Percentiles rank a stretch among this genome's conserved stretches.
These are phyloP conservation scores for Macrolepiota fuliginosa DNA, from an alignment of 768 basidiomycete genomes.

Conservation along the genomic window DNA sequence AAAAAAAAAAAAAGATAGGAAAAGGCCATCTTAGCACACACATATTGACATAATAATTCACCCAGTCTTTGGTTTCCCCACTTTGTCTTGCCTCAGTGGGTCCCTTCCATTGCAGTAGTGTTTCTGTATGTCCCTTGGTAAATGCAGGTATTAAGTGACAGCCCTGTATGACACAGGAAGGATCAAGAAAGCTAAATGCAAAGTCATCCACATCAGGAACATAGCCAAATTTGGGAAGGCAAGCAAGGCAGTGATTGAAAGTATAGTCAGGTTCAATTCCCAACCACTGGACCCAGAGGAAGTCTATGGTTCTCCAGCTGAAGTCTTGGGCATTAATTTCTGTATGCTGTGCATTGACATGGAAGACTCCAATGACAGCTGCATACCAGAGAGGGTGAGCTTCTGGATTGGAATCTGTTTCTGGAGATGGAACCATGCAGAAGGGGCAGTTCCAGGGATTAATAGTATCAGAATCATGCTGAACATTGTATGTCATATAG, in stretches of 20 bases:
- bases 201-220: conserved; percentile 19
- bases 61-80: conserved; percentile 18
- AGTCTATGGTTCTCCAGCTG: conserved; percentile 25
- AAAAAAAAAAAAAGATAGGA: no score
- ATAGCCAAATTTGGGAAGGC: conserved; percentile 39
- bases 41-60: conserved; percentile 35
- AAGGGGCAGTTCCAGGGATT: conserved; percentile 9
- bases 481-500: conserved; percentile 21
- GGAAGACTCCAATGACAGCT: conserved; percentile 20
- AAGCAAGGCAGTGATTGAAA: conserved; percentile 25
- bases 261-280: conserved; percentile 23
- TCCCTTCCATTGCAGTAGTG: conserved; percentile 3
- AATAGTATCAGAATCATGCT: conserved; percentile 19
- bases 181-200: conserved; percentile 35
- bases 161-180: conserved; percentile 26
- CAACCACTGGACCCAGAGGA: conserved; percentile 22
- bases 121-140: conserved; percentile 18
- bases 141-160: conserved; percentile 34
- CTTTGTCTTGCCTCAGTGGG: conserved; percentile 6
- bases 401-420: conserved; percentile 6
- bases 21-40: conserved; percentile 16
- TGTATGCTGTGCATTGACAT: conserved; percentile 19
- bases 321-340: not conserved
- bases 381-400: conserved; percentile 25
- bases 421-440: not conserved